Evolutionary conservation across 1,284 basidiomycete genomes (phyloP).

Genomic region (Leucoagaricus sp.): DNA sequence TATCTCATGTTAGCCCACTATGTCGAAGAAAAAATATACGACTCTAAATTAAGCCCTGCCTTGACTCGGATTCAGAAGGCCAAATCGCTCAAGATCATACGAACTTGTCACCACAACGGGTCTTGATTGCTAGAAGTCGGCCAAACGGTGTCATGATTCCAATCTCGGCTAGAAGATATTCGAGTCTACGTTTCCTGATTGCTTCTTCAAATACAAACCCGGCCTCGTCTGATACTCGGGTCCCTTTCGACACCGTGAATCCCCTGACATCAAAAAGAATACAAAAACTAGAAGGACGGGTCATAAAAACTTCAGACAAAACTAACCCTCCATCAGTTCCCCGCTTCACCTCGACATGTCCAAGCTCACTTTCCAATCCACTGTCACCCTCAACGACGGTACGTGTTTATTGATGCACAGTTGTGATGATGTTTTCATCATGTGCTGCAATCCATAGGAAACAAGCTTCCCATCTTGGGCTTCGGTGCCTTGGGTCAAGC

Average conservation of each 20-base stretch:
- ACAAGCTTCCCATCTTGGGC: constrained; percentile 6
- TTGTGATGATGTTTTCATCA: background rate
- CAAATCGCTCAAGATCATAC: too few species aligned
- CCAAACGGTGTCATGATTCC: background rate
- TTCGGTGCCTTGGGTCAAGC: constrained; percentile 11
- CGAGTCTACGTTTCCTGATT: background rate
- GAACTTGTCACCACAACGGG: background rate
- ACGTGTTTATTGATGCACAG: background rate
- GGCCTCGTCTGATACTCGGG: constrained; percentile 1
- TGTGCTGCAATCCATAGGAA: background rate
- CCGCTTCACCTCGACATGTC: background rate
- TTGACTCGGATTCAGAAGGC: too few species aligned
- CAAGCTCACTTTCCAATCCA: constrained; percentile 5
- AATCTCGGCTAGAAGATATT: background rate
- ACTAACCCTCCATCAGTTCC: background rate
- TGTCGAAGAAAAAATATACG: too few species aligned
- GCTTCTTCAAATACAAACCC: background rate
- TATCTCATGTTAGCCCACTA: too few species aligned
- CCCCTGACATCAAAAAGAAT: background rate
- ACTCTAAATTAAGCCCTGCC: too few species aligned
- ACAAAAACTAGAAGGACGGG: constrained; percentile 4
- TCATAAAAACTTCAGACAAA: background rate
- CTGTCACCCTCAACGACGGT: constrained; percentile 7
- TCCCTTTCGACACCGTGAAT: background rate
- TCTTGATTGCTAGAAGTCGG: background rate